Conservation (phyloP, 2,329 filamentous ascomycete species). For the Canariomyces notabilis region DNA sequence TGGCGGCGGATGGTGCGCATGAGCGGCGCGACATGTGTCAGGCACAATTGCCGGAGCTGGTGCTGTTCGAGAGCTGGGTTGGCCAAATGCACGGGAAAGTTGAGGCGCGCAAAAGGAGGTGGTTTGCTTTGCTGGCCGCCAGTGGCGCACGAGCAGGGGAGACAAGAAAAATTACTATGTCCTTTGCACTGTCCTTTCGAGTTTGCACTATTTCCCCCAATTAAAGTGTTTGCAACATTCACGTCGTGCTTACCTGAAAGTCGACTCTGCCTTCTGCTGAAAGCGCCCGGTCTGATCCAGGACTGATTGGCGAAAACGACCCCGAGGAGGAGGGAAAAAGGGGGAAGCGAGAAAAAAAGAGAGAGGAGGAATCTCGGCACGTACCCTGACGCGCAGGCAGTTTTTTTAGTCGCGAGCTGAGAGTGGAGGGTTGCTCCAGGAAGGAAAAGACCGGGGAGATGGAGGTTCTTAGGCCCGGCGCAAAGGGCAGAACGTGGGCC, state of each 20-base stretch:
- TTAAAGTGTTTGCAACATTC: slow-evolving; percentile 1
- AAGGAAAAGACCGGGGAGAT: slow-evolving; percentile 26
- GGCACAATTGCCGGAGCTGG: slow-evolving; percentile 8
- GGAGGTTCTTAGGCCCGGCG: slow-evolving; percentile 25
- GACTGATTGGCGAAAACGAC: slow-evolving; percentile 17
- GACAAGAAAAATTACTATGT: slow-evolving; percentile 15
- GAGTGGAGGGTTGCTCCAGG: slow-evolving; percentile 25
- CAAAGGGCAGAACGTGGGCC: slow-evolving; percentile 26
- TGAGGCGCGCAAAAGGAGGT: slow-evolving; percentile 17
- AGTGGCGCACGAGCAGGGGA: slow-evolving; percentile 17
- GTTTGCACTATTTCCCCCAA: slow-evolving; percentile 4
- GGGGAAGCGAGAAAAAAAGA: slow-evolving; percentile 12
- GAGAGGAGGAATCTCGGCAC: slow-evolving; percentile 13
- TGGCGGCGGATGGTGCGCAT: slow-evolving; percentile 8
- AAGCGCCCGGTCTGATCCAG: slow-evolving; percentile 10
- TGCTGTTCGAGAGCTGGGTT: background rate
- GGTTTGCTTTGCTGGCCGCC: slow-evolving; percentile 11
- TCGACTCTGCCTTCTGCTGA: slow-evolving; percentile 5
- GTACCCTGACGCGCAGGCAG: slow-evolving; percentile 19
- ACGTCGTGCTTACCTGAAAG: slow-evolving; percentile 13
- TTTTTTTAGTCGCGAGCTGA: slow-evolving; percentile 22
- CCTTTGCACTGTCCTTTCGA: slow-evolving; percentile 3
- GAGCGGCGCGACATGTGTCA: slow-evolving; percentile 11
- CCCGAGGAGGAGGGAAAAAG: slow-evolving; percentile 12
- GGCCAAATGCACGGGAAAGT: slow-evolving; percentile 10